phyloP scores from a whole-genome alignment of 345 rosid species.

The Rubroshorea leprosula region DNA sequence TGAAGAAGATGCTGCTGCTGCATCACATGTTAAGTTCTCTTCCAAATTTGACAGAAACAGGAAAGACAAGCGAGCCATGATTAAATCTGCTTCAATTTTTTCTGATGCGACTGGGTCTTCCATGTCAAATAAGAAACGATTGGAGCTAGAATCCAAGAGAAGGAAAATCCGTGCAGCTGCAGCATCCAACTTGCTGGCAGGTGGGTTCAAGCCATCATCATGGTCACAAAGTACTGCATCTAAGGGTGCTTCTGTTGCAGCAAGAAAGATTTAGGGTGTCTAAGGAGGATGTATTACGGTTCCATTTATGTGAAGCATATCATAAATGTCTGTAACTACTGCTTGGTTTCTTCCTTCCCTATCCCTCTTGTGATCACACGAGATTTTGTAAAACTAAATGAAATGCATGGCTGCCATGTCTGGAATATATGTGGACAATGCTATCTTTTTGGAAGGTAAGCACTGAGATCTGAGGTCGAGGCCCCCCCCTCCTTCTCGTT shows the following conservation, averaged over 20 bases:
- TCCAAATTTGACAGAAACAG: constrained; percentile 71
- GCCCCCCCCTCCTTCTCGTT: no score
- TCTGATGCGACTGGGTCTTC: constrained; percentile 37
- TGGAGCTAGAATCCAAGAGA: constrained; percentile 78
- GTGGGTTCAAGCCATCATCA: constrained; percentile 67
- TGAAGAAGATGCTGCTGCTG: constrained; percentile 54
- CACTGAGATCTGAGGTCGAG: no score
- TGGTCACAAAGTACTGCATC: constrained; percentile 36
- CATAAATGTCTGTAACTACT: no score
- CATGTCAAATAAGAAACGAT: constrained; percentile 37
- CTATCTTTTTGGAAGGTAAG: no score
- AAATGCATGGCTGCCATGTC: no score
- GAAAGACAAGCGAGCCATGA: constrained; percentile 69
- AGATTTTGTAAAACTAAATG: no score
- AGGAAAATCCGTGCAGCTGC: constrained; percentile 63
- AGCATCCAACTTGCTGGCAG: constrained; percentile 51
- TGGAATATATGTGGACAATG: no score
- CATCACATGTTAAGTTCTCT: constrained; percentile 57
- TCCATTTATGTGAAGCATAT: neutral
- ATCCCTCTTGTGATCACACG: no score
- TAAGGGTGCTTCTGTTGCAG: constrained; percentile 24
- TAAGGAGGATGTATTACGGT: neutral
- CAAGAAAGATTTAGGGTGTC: constrained; percentile 28
- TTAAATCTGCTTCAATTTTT: constrained; percentile 66
- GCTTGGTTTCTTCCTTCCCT: no score